Conservation (phyloP, 2,329 filamentous ascomycete genomes). For the Microcyclospora pomicola region DNA sequence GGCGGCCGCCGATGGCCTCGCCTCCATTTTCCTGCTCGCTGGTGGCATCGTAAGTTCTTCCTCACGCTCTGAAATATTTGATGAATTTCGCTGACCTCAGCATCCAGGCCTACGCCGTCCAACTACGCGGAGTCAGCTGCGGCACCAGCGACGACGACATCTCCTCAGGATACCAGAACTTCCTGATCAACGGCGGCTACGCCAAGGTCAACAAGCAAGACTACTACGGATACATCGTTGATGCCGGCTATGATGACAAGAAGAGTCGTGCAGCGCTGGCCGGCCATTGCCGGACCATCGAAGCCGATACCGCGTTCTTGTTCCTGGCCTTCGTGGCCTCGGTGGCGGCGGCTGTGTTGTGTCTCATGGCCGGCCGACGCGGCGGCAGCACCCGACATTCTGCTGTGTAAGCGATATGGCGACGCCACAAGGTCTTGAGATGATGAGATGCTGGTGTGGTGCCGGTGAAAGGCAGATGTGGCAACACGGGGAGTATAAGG, state of each 20-base stretch:
- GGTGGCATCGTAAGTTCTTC: constrained; percentile 15
- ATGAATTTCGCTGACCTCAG: neutral
- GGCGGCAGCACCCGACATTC: constrained; percentile 1
- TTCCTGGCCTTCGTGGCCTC: constrained; percentile 10
- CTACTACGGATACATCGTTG: neutral
- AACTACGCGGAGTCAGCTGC: constrained; percentile 9
- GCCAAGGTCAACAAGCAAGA: neutral
- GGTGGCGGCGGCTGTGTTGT: constrained; percentile 6
- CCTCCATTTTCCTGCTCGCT: constrained; percentile 12
- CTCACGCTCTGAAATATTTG: neutral
- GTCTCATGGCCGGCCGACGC: constrained; percentile 4
- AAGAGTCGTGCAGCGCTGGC: neutral
- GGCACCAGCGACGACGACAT: constrained; percentile 1
- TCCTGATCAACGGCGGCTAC: constrained; percentile 12
- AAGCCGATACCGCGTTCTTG: constrained; percentile 14
- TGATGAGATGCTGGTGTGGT: too few species aligned
- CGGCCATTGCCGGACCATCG: constrained; percentile 9
- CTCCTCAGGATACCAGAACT: constrained; percentile 3
- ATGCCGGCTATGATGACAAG: neutral
- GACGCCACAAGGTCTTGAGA: too few species aligned
- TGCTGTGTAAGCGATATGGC: neutral
- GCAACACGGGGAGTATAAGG: too few species aligned
- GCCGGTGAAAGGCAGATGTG: too few species aligned
- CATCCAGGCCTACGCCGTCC: constrained; percentile 11
- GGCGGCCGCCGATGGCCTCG: constrained; percentile 10